phyloP scores from a whole-genome alignment of 164 flowering plant species.

The Chimonanthus praecox region DNA sequence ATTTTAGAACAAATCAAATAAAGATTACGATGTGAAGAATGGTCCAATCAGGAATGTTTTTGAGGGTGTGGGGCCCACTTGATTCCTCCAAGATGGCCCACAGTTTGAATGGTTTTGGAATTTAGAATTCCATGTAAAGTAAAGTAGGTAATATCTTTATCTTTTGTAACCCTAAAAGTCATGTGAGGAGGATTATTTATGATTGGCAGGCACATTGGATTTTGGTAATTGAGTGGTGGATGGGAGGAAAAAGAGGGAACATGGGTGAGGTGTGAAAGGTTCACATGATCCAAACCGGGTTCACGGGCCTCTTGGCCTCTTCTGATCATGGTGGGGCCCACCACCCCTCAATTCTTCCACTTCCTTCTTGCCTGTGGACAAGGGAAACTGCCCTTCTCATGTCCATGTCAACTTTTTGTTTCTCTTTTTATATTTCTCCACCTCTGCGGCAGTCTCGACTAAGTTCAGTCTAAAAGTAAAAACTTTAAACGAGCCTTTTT shows the following conservation, averaged over 20 bases:
- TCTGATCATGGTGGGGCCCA: background rate
- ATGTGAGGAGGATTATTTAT: no score
- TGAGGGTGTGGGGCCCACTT: no score
- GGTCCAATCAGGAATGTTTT: no score
- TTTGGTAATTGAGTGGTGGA: background rate
- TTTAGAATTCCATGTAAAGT: no score
- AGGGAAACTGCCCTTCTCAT: background rate
- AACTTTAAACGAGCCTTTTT: no score
- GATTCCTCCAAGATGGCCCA: no score
- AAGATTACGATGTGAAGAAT: no score
- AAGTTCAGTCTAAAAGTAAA: background rate
- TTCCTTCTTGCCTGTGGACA: background rate
- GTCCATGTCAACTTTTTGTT: background rate
- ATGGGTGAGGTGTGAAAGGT: background rate
- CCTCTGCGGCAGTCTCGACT: background rate
- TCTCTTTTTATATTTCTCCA: background rate
- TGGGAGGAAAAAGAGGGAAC: background rate
- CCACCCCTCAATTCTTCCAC: background rate
- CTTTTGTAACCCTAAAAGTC: no score
- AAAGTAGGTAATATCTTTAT: no score
- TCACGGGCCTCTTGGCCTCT: conserved; percentile 11
- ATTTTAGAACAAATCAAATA: no score
- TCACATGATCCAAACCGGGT: conserved; percentile 11
- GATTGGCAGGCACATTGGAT: no score
- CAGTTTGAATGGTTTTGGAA: no score